Base-by-base conservation (phyloP, 1,284 basidiomycete species). In the Schizophyllum commune region DNA sequence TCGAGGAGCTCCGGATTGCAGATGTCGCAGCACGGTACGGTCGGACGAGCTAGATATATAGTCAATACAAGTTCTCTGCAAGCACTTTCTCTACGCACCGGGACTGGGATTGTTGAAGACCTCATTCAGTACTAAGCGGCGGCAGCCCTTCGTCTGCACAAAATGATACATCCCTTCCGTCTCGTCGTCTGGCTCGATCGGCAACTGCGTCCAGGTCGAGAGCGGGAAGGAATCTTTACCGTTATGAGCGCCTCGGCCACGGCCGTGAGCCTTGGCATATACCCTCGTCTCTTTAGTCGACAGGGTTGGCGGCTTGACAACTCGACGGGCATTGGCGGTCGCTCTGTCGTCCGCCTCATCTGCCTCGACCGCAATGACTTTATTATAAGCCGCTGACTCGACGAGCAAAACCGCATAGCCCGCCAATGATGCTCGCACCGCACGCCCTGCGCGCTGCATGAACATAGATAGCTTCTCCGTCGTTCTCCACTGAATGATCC, bases 401-500 rank as follows among this genome's bases (percentile, higher is more conserved):
- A 69, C 70, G 0, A 74, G 65, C 20, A 74, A 59, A 3, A 73
- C 67, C 0, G 73, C 73, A 2, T 71, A 51, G 0, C 72, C 72
- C 5, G 13, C 56, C 1, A 61, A 61, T 17, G 55, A 52, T 2
- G 39, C 65, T 1, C 71, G 65, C 2, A 64, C 72, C 8, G 68
- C 70, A 11, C 70, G 55, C 0, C 73, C 71, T 0, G 71, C 72
- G 1, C 70, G 62, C 59, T 74, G 74, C 0, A 73, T 68, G 61
- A 70, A 73, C 0, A 66, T 47, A 4, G 72, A 74, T 0, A 74
- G 39, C 0, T 66, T 62, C 0, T 47, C 59, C 0, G 73, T 70
- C 1, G 72, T 56, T 51, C 70, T 73, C 72, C 73, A 75, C 60
- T 75, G 74, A 0, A 74, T 68, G 6, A 74, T 71, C 6, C 72